Percentiles rank a stretch among this genome's conserved stretches.
These are phyloP conservation scores for Pichia phayaonensis DNA, from an alignment of 805 yeast species.

Conservation along the genomic window DNA sequence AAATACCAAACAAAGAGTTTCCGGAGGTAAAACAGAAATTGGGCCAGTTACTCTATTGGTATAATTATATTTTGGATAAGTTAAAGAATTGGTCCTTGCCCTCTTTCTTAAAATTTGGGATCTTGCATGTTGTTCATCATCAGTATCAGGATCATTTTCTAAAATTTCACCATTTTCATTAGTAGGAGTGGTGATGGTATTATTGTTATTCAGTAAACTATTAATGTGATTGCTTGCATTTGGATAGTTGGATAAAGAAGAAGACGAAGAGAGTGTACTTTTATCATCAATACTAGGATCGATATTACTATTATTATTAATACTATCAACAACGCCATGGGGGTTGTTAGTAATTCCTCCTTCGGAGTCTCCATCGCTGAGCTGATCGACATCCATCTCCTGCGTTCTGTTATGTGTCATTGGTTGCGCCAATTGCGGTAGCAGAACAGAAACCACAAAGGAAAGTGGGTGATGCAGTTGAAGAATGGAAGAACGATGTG, in stretches of 20 bases:
- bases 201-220: background rate
- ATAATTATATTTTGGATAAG: constrained; percentile 5
- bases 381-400: background rate
- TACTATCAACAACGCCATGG: background rate
- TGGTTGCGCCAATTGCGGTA: background rate
- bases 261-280: background rate
- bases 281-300: background rate
- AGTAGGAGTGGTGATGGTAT: background rate
- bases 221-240: background rate
- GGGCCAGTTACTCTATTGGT: constrained; percentile 17
- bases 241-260: background rate
- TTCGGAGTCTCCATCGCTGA: background rate
- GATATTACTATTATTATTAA: background rate
- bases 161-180: constrained; percentile 18
- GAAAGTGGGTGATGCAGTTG: background rate
- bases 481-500: background rate
- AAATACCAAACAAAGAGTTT: constrained; percentile 56
- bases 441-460: background rate
- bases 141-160: constrained; percentile 27
- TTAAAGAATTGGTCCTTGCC: constrained; percentile 12
- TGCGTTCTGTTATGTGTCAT: background rate
- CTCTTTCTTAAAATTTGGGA: constrained; percentile 20
- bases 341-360: background rate
- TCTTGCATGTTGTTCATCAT: constrained; percentile 27
- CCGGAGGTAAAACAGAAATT: constrained; percentile 45